Percentiles rank a stretch among this genome's conserved stretches.
These are phyloP conservation scores for Begonia fuchsioides DNA, from an alignment of 306 rosid genomes.

Conservation along the genomic window DNA sequence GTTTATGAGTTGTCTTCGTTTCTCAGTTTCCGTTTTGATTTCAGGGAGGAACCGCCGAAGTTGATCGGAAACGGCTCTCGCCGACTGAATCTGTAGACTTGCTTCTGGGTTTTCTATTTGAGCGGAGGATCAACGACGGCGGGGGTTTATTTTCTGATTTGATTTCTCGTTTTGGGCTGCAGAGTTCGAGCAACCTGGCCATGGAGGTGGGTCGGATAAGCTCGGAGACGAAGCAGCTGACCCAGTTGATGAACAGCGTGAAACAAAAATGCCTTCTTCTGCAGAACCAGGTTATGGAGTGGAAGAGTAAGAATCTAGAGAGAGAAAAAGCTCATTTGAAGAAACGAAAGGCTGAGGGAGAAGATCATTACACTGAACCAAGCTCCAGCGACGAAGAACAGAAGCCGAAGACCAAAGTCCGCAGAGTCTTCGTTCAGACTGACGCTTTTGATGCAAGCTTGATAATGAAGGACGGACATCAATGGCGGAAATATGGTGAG, in stretches of 20 bases:
- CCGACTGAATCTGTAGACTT: no score
- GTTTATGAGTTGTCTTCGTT: no score
- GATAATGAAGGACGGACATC: conserved; percentile 91
- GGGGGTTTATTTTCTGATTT: no score
- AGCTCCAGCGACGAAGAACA: conserved; percentile 32
- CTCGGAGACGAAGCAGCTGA: conserved; percentile 51
- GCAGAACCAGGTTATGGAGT: conserved; percentile 24
- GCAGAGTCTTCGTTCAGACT: conserved; percentile 38
- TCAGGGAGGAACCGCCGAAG: no score
- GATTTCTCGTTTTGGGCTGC: not conserved
- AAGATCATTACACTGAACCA: conserved; percentile 9
- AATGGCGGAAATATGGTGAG: conserved; percentile 94
- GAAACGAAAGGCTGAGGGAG: conserved; percentile 41
- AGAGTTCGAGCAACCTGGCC: conserved; percentile 9
- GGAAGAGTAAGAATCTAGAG: conserved; percentile 13
- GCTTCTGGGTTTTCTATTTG: no score
- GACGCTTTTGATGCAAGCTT: conserved; percentile 46
- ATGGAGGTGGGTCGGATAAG: conserved; percentile 39
- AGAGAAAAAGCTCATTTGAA: conserved; percentile 10
- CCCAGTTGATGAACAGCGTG: conserved; percentile 22
- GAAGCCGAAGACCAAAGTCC: conserved; percentile 25
- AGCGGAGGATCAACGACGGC: no score
- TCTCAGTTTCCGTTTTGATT: not conserved
- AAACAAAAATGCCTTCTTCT: conserved; percentile 27
- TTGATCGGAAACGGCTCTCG: no score